phyloP scores from a whole-genome alignment of 2,329 filamentous ascomycete species.

The Emydomyces testavorans region DNA sequence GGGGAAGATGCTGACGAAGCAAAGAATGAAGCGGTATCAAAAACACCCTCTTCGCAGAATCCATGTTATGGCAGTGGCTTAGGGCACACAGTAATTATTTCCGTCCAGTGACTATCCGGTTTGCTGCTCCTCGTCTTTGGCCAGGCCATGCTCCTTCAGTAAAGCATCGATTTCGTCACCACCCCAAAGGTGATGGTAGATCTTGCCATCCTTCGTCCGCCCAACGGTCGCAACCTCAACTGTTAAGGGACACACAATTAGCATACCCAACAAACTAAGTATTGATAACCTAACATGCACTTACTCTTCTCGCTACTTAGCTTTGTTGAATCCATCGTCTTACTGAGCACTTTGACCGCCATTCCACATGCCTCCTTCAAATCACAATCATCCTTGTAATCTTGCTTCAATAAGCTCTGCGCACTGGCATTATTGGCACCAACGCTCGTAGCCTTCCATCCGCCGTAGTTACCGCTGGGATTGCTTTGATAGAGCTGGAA shows the following conservation, averaged over 20 bases:
- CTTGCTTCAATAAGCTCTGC: conserved; percentile 93
- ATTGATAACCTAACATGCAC: conserved; percentile 27
- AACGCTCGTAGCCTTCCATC: conserved; percentile 97
- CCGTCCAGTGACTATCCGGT: conserved; percentile 33
- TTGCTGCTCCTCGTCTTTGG: conserved; percentile 64
- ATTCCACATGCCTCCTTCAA: conserved; percentile 92
- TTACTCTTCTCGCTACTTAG: conserved; percentile 97
- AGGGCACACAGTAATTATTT: neutral
- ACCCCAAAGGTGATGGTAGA: conserved; percentile 96
- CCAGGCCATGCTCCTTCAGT: conserved; percentile 88
- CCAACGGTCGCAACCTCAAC: conserved; percentile 98
- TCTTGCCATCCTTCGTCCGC: conserved; percentile 85
- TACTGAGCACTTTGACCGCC: conserved; percentile 97
- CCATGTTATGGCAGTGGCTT: conserved; percentile 5
- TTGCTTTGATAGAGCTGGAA: conserved; percentile 99
- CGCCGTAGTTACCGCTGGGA: conserved; percentile 95
- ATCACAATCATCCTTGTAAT: conserved; percentile 97
- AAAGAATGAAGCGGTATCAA: neutral
- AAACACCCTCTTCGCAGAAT: conserved; percentile 1
- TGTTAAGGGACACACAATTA: conserved; percentile 30
- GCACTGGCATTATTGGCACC: conserved; percentile 97
- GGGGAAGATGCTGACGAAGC: neutral
- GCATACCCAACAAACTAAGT: neutral
- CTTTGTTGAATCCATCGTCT: conserved; percentile 99
- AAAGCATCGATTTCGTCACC: conserved; percentile 92